These are phyloP conservation scores for Gossypium gossypioides DNA, from an alignment of 441 rosid genomes.

Conservation along the genomic window DNA sequence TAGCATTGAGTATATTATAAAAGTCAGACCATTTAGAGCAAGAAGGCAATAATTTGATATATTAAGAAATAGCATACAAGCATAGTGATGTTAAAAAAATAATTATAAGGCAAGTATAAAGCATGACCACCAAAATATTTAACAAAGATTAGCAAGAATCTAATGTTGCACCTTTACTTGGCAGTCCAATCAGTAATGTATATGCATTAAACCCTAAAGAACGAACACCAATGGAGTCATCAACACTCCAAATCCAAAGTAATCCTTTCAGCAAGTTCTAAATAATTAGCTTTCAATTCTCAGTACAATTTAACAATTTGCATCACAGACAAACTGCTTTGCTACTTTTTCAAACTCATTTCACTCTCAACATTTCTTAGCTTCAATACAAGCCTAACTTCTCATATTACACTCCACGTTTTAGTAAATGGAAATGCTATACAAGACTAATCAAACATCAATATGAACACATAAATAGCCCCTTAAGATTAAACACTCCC, in stretches of 20 bases:
- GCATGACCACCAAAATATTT: neutral
- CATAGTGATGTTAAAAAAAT: neutral
- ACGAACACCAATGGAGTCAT: neutral
- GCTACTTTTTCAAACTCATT: neutral
- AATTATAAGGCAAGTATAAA: neutral
- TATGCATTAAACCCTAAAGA: neutral
- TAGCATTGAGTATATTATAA: constrained; percentile 14
- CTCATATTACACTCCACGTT: neutral
- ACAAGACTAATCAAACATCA: neutral
- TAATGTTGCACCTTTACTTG: neutral
- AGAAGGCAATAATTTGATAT: neutral
- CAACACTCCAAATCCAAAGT: neutral
- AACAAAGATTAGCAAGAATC: neutral
- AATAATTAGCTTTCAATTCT: neutral
- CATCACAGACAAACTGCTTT: neutral
- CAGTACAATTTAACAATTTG: neutral
- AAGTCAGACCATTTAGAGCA: neutral
- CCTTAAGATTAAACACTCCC: neutral
- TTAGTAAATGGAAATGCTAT: neutral
- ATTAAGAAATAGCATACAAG: neutral
- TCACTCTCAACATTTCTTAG: neutral
- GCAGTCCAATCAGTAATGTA: neutral
- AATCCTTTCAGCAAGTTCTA: neutral
- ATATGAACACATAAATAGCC: neutral
- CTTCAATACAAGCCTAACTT: neutral